A percentile compares a stretch with the other conserved stretches of the same genome.
Conservation (phyloP, 2,329 filamentous ascomycete species). For the Neurospora sp. region DNA sequence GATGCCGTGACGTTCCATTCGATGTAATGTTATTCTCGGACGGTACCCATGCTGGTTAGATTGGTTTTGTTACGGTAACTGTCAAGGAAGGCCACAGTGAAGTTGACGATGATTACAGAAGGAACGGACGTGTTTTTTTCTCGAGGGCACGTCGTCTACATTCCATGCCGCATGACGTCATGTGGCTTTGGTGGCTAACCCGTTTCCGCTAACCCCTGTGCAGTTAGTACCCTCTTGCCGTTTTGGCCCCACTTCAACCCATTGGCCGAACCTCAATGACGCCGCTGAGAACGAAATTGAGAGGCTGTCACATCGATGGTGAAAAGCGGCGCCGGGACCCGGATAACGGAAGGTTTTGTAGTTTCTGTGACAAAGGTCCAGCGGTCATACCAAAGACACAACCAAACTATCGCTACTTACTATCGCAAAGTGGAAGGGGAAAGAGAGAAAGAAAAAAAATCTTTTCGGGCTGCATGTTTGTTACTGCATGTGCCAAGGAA, state of each 20-base stretch:
- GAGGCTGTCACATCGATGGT: background rate
- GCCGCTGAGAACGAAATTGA: background rate
- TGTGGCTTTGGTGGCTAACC: constrained; percentile 5
- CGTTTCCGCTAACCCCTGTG: constrained; percentile 3
- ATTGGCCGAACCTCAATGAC: background rate
- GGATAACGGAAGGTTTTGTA: background rate
- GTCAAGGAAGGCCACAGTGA: background rate
- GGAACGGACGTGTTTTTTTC: background rate
- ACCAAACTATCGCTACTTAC: background rate
- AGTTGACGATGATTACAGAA: background rate
- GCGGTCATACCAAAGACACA: background rate
- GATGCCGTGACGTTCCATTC: background rate
- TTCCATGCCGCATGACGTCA: constrained; percentile 9
- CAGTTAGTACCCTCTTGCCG: background rate
- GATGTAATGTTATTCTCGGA: background rate
- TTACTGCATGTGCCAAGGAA: background rate
- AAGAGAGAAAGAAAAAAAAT: background rate
- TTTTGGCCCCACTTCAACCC: background rate
- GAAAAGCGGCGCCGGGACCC: background rate
- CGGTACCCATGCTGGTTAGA: background rate
- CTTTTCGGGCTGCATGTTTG: background rate
- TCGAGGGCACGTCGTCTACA: background rate
- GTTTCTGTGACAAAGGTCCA: background rate
- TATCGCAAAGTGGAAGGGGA: background rate
- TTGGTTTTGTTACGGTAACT: background rate